Base-by-base conservation (phyloP, 352 stramenopile genomes). In the Pythium coloratum region DNA sequence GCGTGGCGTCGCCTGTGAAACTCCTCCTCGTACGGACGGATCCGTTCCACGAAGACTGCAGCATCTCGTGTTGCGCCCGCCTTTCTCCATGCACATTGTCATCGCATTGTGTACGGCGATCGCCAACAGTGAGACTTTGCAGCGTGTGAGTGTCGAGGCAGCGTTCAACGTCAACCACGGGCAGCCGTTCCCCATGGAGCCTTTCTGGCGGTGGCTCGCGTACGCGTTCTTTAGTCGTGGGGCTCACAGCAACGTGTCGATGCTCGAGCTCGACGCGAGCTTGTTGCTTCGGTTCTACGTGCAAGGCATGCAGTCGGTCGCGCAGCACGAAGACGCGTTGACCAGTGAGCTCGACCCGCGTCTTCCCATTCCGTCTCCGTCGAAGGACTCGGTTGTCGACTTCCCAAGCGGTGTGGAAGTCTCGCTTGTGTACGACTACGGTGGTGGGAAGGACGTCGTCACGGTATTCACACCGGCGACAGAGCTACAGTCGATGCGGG, bases 161-260 rank as follows among this genome's bases (percentile, higher is more conserved):
- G 47, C 33, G 5, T 16, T 58, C 30, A n/a, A 34, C 9, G 8
- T 33, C 3, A 55, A 36, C 47, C 44, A 30, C 16, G 24, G 58
- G 6, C 58, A 64, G 33, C 58, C 54, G 5, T 51, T 64, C 13
- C 49, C 59, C 18, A 59, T 65, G 12, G 46, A 65, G 18, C 59
- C 47, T 0, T 64, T 34, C 32, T 64, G 58, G 58, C 58, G 46
- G 2, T 64, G 58, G 58, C 58, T 64, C 14, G 46, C 58, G 18
- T 55, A 49, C 58, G 58, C 58, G 0, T 30, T 64, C 5, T 64
- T 64, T 12, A 56, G 58, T 24, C 46, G 32, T 2, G 58, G 54
- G 16, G 46, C 58, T 9, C 26, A 30, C 32, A 50, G 54, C 49
- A 49, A 49, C 47, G 47, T 65, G n/a, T 9, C 54, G n/a, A 64